phyloP scores from a whole-genome alignment of 1,284 basidiomycete genomes.

The Athelia sp. region DNA sequence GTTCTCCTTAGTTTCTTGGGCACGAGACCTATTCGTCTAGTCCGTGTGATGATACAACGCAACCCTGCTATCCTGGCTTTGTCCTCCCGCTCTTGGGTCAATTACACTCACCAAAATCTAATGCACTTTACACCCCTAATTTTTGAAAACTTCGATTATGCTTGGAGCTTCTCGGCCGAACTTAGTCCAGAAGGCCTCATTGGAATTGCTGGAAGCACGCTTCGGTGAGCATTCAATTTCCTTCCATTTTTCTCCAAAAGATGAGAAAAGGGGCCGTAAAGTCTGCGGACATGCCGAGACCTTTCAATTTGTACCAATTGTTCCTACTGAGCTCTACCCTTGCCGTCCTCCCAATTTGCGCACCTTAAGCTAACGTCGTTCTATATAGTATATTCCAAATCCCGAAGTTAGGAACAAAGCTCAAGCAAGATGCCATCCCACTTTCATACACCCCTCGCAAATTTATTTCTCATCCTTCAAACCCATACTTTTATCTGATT shows the following conservation, averaged over 20 bases:
- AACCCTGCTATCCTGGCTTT: slow-evolving; percentile 91
- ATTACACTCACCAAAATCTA: slow-evolving; percentile 93
- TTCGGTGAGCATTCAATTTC: slow-evolving; percentile 54
- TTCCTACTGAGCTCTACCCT: background rate
- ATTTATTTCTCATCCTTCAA: slow-evolving; percentile 82
- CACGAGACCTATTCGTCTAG: slow-evolving; percentile 86
- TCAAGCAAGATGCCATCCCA: too few relatives aligned
- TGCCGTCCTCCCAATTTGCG: too few relatives aligned
- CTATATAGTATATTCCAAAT: slow-evolving; percentile 20
- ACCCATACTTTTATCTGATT: slow-evolving; percentile 83
- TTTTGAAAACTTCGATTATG: slow-evolving; percentile 93
- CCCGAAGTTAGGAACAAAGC: too few relatives aligned
- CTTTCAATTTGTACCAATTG: too few relatives aligned
- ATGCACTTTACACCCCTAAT: slow-evolving; percentile 98
- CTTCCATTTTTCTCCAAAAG: slow-evolving; percentile 4
- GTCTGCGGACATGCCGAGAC: too few relatives aligned
- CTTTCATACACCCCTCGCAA: slow-evolving; percentile 43
- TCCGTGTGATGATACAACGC: slow-evolving; percentile 82
- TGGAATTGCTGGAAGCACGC: slow-evolving; percentile 89
- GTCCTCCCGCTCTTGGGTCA: slow-evolving; percentile 93
- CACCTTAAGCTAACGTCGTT: too few relatives aligned
- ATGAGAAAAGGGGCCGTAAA: too few relatives aligned
- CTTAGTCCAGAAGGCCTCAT: slow-evolving; percentile 96
- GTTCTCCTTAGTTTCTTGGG: slow-evolving; percentile 75
- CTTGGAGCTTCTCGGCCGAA: slow-evolving; percentile 94